Evolutionary conservation across 2,329 filamentous ascomycete genomes (phyloP).

Genomic region (Tolypocladium ovalisporum): DNA sequence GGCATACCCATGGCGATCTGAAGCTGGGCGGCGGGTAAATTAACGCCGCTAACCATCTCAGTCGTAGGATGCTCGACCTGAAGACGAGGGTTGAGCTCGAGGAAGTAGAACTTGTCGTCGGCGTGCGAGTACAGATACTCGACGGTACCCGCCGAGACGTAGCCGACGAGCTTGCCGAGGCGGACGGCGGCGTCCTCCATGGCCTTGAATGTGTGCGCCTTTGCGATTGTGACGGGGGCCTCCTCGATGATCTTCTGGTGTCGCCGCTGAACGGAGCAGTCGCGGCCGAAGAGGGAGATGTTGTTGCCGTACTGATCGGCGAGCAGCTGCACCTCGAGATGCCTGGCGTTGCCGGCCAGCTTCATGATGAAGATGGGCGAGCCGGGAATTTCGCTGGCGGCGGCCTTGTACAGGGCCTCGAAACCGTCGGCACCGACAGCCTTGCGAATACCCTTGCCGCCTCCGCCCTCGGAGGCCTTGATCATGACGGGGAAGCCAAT

Average conservation of each 20-base stretch:
- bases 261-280: constrained; percentile 95
- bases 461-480: constrained; percentile 98
- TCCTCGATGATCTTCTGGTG: constrained; percentile 99
- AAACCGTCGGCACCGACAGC: constrained; percentile 80
- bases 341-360: constrained; percentile 87
- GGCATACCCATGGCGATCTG: constrained; percentile 99
- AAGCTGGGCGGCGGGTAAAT: constrained; percentile 91
- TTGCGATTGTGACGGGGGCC: constrained; percentile 93
- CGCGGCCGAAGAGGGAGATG: constrained; percentile 95
- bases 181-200: constrained; percentile 98
- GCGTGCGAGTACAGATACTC: constrained; percentile 98
- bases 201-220: constrained; percentile 74
- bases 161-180: constrained; percentile 86
- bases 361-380: constrained; percentile 99
- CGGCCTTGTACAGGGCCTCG: constrained; percentile 80
- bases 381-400: constrained; percentile 92
- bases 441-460: constrained; percentile 98
- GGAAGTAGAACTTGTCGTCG: constrained; percentile 98
- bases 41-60: constrained; percentile 98
- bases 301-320: constrained; percentile 99
- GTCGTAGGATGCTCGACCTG: constrained; percentile 99
- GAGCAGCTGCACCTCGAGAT: constrained; percentile 93
- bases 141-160: constrained; percentile 96
- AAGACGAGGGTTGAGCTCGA: constrained; percentile 96
- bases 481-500: constrained; percentile 99